phyloP scores from a whole-genome alignment of 2,329 filamentous ascomycete species.

The Paraphaeosphaeria minitans region DNA sequence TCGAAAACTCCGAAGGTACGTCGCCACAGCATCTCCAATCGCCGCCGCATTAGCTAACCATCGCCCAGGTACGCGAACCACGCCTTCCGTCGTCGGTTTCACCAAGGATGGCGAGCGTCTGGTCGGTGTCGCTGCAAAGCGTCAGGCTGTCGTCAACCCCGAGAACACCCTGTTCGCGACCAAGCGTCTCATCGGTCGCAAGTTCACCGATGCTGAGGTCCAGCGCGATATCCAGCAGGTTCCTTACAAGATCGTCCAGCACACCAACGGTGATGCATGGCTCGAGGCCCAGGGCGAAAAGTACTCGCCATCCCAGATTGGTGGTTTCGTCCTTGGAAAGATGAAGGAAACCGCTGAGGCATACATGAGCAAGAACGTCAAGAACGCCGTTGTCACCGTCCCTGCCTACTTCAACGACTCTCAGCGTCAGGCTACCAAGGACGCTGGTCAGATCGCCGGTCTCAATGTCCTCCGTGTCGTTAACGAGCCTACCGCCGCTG shows the following conservation, averaged over 20 bases:
- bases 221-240: conserved; percentile 98
- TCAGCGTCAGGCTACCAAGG: conserved; percentile 97
- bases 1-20: conserved; percentile 93
- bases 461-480: conserved; percentile 97
- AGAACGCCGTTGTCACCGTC: conserved; percentile 96
- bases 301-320: conserved; percentile 98
- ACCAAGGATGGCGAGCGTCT: conserved; percentile 94
- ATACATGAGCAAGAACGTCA: conserved; percentile 86
- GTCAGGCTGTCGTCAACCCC: conserved; percentile 96
- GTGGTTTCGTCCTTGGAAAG: conserved; percentile 95
- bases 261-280: conserved; percentile 96
- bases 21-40: conserved; percentile 10
- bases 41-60: conserved; percentile 6
- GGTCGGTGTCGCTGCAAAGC: conserved; percentile 96
- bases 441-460: conserved; percentile 94
- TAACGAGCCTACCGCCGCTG: conserved; percentile 96
- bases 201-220: conserved; percentile 91
- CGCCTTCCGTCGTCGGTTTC: conserved; percentile 93
- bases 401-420: conserved; percentile 99
- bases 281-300: conserved; percentile 90
- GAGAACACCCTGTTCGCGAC: conserved; percentile 98
- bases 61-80: conserved; percentile 77
- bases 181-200: conserved; percentile 97
- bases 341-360: conserved; percentile 99
- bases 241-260: conserved; percentile 97